phyloP scores from a whole-genome alignment of 179 eudicot species.

The Sideroxylon spinosum region DNA sequence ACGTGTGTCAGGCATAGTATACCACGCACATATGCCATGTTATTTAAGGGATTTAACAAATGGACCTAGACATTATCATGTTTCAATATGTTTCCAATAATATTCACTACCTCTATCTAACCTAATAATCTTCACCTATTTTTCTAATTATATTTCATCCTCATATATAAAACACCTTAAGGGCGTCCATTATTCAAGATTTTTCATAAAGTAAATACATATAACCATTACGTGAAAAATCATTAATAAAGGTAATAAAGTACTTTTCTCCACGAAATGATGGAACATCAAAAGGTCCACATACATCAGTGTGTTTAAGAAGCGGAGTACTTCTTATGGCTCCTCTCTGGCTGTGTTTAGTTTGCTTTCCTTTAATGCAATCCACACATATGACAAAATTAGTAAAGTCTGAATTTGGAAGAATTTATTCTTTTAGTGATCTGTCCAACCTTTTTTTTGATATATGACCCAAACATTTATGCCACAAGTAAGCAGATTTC shows the following conservation, averaged over 20 bases:
- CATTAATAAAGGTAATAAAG: too few relatives aligned
- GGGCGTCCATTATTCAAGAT: background rate
- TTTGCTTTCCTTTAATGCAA: background rate
- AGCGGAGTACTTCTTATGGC: background rate
- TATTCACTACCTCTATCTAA: background rate
- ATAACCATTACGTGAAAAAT: background rate
- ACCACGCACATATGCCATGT: background rate
- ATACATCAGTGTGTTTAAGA: background rate
- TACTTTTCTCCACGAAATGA: background rate
- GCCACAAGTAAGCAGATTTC: background rate
- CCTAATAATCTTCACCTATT: background rate
- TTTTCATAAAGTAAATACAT: too few relatives aligned
- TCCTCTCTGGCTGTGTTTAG: background rate
- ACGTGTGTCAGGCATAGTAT: background rate
- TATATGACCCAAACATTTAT: background rate
- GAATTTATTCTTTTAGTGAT: background rate
- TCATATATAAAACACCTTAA: background rate
- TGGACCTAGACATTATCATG: background rate
- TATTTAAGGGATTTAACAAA: too few relatives aligned
- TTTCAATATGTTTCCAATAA: too few relatives aligned
- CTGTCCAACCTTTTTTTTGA: background rate
- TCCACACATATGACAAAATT: background rate
- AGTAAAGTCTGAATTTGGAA: background rate
- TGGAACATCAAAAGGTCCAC: background rate
- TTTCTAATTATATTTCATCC: background rate